These are phyloP conservation scores for Withania somnifera DNA, from an alignment of 305 asterid genomes.

Conservation along the genomic window DNA sequence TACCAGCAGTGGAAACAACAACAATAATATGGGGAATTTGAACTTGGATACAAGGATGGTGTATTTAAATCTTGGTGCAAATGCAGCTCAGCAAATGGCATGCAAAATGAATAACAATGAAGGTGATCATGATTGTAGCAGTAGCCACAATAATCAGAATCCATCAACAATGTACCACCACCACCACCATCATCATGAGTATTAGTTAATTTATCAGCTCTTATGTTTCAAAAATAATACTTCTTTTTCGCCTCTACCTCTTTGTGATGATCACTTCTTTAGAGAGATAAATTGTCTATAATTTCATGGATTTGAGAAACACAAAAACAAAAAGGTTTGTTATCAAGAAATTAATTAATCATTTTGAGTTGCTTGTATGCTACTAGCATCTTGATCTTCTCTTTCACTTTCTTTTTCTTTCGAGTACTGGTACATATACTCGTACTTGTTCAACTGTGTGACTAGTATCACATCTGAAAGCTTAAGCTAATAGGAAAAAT, in stretches of 20 bases:
- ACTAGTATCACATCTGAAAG: neutral
- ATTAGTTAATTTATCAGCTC: neutral
- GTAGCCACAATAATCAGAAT: conserved; percentile 33
- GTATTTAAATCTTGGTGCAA: conserved; percentile 49
- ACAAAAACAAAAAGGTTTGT: neutral
- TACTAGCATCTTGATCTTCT: neutral
- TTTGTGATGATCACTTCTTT: neutral
- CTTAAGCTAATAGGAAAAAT: neutral
- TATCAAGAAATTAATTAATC: neutral
- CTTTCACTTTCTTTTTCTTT: neutral
- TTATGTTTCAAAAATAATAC: neutral
- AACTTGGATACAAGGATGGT: conserved; percentile 48
- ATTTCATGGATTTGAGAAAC: neutral
- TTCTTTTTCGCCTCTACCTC: neutral
- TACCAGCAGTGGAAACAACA: conserved; percentile 17
- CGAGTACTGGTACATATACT: neutral
- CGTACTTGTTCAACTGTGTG: neutral
- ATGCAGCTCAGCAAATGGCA: conserved; percentile 22
- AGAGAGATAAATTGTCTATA: neutral
- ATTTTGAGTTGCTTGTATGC: neutral
- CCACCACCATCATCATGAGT: conserved; percentile 31
- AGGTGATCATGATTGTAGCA: conserved; percentile 21
- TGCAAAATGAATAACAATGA: conserved; percentile 20
- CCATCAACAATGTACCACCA: conserved; percentile 43
- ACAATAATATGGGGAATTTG: conserved; percentile 1